A percentile compares a stretch with the other conserved stretches of the same genome.
Evolutionary conservation across 345 rosid genomes (phyloP).

Genomic region (Euphorbia peplus): DNA sequence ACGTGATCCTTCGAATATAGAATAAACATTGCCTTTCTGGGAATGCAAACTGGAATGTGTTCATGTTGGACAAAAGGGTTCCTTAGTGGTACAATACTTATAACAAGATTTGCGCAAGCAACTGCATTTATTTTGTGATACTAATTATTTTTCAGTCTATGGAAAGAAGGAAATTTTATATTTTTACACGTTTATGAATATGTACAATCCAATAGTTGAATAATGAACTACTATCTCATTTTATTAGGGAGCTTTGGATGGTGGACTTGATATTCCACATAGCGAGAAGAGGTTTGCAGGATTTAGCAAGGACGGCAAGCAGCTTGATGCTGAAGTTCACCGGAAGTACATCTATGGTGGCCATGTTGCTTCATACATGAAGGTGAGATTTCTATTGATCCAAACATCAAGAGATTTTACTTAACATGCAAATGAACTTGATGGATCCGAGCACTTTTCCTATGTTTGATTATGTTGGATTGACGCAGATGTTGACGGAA

Average conservation of each 20-base stretch:
- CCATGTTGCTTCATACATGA: slow-evolving; percentile 78
- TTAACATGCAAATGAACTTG: background rate
- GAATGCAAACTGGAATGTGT: background rate
- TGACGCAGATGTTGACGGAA: slow-evolving; percentile 43
- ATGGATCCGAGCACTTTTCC: background rate
- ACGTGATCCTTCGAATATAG: background rate
- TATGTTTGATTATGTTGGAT: background rate
- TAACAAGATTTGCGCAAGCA: background rate
- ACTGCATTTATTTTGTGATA: background rate
- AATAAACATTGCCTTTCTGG: background rate
- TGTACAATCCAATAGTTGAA: background rate
- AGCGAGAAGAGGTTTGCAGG: slow-evolving; percentile 87
- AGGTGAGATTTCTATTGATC: slow-evolving; percentile 24
- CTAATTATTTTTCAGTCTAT: too few relatives aligned
- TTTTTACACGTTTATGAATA: background rate
- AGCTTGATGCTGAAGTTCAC: slow-evolving; percentile 78
- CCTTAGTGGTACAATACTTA: background rate
- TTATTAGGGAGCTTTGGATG: slow-evolving; percentile 77
- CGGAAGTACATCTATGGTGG: slow-evolving; percentile 77
- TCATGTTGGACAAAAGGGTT: background rate
- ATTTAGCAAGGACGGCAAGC: slow-evolving; percentile 56
- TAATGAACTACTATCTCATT: background rate
- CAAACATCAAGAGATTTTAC: background rate
- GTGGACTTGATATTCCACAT: slow-evolving; percentile 83
- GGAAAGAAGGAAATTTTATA: background rate